Evolutionary conservation across 2,329 filamentous ascomycete species (phyloP), one percentile per base, ranked within the genome.

Genomic region (Alternaria ventricosa): DNA sequence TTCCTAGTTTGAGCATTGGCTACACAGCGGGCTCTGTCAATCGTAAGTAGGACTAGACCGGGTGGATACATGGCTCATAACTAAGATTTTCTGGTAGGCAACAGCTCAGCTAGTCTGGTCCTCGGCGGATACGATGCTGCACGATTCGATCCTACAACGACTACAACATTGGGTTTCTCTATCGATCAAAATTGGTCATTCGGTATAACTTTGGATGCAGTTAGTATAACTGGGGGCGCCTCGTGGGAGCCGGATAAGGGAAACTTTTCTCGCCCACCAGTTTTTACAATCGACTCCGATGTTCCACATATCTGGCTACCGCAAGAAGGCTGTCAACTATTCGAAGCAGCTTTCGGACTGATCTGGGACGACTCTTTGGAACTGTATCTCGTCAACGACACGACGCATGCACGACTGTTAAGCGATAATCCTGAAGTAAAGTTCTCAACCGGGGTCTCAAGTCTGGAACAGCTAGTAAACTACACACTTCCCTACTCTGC

Each of bases 401-500:
- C 66, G 0, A 68, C 71, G 1, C 80, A 79, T 57, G 23, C 57
- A 5, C 46, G 65, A 13, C 66, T 81, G 69, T 15, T 57, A 15
- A 15, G 10, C 20, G 6, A 18, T 5, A 49, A 20, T 6, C 41
- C 41, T 2, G 30, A 28, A 11, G 27, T 28, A 28, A 27, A 27
- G 9, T 10, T 27, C 27, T 27, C 27, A 27, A 27, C 9, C 10
- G 27, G 27, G 27, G 9, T 10, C 27, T 10, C 27, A 27, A 10
- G 9, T 27, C 2, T 27, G 27, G 9, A 27, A 27, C 9, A 27
- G 27, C 27, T 27, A 27, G 27, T 27, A 27, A 41, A 43, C 8
- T 44, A 44, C 1, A 44, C 41, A 1, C 27, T 84, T 0, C 81
- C 83, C 5, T 85, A 84, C 56, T 76, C 77, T 13, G 81, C 82